These are phyloP conservation scores for Colletotrichum plurivorum DNA, from an alignment of 2,329 filamentous ascomycete genomes.

Conservation along the genomic window DNA sequence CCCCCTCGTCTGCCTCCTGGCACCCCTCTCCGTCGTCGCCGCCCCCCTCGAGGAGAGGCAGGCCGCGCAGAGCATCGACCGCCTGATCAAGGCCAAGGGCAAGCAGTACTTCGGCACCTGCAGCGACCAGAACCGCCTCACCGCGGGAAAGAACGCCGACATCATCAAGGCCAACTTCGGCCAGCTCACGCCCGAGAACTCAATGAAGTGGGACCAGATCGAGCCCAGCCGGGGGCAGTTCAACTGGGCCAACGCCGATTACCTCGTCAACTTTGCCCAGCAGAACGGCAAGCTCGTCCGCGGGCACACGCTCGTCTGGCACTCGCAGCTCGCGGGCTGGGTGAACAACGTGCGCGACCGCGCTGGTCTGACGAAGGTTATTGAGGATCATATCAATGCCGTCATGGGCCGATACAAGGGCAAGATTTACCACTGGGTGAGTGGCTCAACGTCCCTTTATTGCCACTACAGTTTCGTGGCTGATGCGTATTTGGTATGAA, in stretches of 20 bases:
- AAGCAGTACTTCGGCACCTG: slow-evolving; percentile 76
- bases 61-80: slow-evolving; percentile 64
- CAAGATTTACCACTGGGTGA: slow-evolving; percentile 71
- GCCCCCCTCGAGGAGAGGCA: slow-evolving; percentile 54
- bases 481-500: not conserved
- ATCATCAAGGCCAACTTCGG: slow-evolving; percentile 75
- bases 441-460: slow-evolving; percentile 18
- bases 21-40: slow-evolving; percentile 54
- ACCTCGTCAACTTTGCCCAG: slow-evolving; percentile 70
- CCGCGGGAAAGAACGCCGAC: slow-evolving; percentile 62
- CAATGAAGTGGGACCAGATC: slow-evolving; percentile 77
- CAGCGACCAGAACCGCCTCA: slow-evolving; percentile 68
- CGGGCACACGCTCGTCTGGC: slow-evolving; percentile 78
- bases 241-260: slow-evolving; percentile 70
- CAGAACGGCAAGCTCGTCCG: slow-evolving; percentile 71
- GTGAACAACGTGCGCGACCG: slow-evolving; percentile 69
- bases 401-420: slow-evolving; percentile 73
- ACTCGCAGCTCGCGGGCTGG: slow-evolving; percentile 72
- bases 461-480: too few species aligned
- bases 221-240: slow-evolving; percentile 65
- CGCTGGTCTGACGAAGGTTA: slow-evolving; percentile 65
- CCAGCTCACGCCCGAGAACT: slow-evolving; percentile 77
- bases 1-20: slow-evolving; percentile 51
- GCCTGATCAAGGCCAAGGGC: slow-evolving; percentile 71
- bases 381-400: slow-evolving; percentile 72